These are phyloP conservation scores for Xylaria grammica DNA, from an alignment of 495 filamentous ascomycete species.

Conservation along the genomic window DNA sequence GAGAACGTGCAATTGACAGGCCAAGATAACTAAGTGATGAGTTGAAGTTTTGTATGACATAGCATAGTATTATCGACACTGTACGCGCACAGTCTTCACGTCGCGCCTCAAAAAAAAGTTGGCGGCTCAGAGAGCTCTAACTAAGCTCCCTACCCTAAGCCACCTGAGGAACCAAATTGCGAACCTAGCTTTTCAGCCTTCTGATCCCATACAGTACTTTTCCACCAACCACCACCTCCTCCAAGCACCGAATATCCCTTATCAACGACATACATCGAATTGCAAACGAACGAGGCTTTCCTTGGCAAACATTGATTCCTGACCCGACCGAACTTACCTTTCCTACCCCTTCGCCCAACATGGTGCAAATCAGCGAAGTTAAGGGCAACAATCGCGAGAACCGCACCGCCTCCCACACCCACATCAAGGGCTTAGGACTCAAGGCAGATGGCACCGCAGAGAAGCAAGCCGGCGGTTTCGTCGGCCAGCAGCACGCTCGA, in stretches of 20 bases:
- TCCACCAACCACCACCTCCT: not conserved
- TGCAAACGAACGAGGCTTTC: not conserved
- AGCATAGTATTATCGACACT: not conserved
- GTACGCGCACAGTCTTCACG: slow-evolving; percentile 21
- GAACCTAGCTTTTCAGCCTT: slow-evolving; percentile 14
- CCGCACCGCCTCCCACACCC: slow-evolving; percentile 93
- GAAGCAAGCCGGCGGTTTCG: slow-evolving; percentile 75
- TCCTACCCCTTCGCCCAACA: slow-evolving; percentile 44
- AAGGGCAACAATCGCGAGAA: slow-evolving; percentile 95
- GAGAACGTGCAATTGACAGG: too few relatives aligned
- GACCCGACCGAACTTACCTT: slow-evolving; percentile 8
- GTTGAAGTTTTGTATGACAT: not conserved
- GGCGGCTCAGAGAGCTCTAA: slow-evolving; percentile 34
- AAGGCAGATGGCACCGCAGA: slow-evolving; percentile 83
- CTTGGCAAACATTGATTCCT: slow-evolving; percentile 14
- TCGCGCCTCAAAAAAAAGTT: slow-evolving; percentile 43
- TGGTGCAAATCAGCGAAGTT: slow-evolving; percentile 96
- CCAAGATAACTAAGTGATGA: not conserved
- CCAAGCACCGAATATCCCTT: not conserved
- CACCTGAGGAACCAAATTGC: slow-evolving; percentile 3
- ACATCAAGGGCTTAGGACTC: slow-evolving; percentile 93
- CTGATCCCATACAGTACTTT: not conserved
- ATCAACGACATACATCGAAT: not conserved
- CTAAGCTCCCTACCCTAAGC: slow-evolving; percentile 23
- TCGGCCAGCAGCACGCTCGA: slow-evolving; percentile 85